These are phyloP conservation scores for Scheffersomyces coipomensis DNA, from an alignment of 805 yeast species.

Conservation along the genomic window DNA sequence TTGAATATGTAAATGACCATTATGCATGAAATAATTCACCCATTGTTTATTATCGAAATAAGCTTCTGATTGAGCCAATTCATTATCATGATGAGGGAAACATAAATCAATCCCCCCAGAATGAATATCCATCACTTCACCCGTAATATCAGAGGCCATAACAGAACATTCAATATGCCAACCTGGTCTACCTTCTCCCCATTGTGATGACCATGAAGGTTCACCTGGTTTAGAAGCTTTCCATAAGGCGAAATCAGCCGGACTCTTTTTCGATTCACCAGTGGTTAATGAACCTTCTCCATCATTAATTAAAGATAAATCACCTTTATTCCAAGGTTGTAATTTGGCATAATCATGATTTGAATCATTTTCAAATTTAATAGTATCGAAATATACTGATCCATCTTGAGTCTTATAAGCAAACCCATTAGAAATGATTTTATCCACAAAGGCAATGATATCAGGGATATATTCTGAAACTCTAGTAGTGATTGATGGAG, in stretches of 20 bases:
- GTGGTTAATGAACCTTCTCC: constrained; percentile 86
- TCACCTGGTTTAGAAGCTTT: constrained; percentile 96
- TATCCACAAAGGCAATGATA: constrained; percentile 73
- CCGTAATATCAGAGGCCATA: constrained; percentile 91
- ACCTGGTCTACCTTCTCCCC: constrained; percentile 98
- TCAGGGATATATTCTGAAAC: constrained; percentile 96
- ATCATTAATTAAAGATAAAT: constrained; percentile 79
- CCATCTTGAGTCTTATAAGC: constrained; percentile 86
- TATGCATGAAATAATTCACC: constrained; percentile 95
- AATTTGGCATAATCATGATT: constrained; percentile 88
- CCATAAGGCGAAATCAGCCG: constrained; percentile 95
- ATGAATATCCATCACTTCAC: constrained; percentile 85
- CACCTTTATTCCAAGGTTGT: constrained; percentile 98
- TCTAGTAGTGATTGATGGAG: constrained; percentile 84
- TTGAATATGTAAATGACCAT: constrained; percentile 96
- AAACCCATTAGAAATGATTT: constrained; percentile 74
- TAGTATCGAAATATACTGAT: constrained; percentile 94
- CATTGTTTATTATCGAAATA: constrained; percentile 86
- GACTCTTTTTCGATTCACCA: constrained; percentile 60
- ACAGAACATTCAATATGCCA: constrained; percentile 99
- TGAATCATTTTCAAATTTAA: constrained; percentile 66
- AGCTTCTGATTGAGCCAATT: constrained; percentile 96
- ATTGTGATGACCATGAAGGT: constrained; percentile 91
- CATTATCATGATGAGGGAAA: constrained; percentile 98
- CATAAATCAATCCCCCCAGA: constrained; percentile 97